Conservation (phyloP, 768 basidiomycete species). For the Pisolithus orientalis region DNA sequence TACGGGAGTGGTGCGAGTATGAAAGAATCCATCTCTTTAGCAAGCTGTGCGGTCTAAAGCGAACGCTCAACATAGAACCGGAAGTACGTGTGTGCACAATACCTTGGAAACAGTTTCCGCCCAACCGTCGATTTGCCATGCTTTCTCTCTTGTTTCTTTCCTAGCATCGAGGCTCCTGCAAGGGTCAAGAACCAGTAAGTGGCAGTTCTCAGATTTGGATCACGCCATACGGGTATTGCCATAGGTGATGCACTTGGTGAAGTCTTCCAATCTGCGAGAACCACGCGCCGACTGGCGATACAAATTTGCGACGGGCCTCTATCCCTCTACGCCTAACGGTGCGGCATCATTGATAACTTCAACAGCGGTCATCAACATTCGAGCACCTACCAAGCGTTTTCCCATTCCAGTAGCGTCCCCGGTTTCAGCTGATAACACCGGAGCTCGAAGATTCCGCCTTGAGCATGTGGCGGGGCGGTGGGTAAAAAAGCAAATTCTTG, state of each 20-base stretch:
- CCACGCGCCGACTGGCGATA: slow-evolving; percentile 87
- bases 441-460: slow-evolving; percentile 92
- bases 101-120: slow-evolving; percentile 91
- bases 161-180: slow-evolving; percentile 67
- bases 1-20: slow-evolving; percentile 76
- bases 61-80: not conserved
- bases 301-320: slow-evolving; percentile 84
- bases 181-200: slow-evolving; percentile 6
- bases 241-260: slow-evolving; percentile 91
- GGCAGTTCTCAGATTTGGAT: slow-evolving; percentile 1
- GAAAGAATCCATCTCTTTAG: slow-evolving; percentile 80
- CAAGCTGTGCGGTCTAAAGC: slow-evolving; percentile 78
- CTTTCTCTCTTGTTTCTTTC: slow-evolving; percentile 80
- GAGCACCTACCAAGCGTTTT: slow-evolving; percentile 69
- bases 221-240: slow-evolving; percentile 84
- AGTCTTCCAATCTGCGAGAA: slow-evolving; percentile 82
- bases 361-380: not conserved
- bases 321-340: slow-evolving; percentile 78
- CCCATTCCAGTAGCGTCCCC: slow-evolving; percentile 93
- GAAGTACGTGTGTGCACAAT: slow-evolving; percentile 10
- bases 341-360: slow-evolving; percentile 3
- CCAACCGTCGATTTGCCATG: slow-evolving; percentile 96
- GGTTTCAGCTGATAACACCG: slow-evolving; percentile 84
- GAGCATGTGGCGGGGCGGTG: slow-evolving; percentile 76
- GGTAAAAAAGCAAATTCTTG: slow-evolving; percentile 97